Percentiles rank a stretch among this genome's conserved stretches.
These are phyloP conservation scores for Endoconidiophora polonica DNA, from an alignment of 2,329 filamentous ascomycete genomes.

Conservation along the genomic window DNA sequence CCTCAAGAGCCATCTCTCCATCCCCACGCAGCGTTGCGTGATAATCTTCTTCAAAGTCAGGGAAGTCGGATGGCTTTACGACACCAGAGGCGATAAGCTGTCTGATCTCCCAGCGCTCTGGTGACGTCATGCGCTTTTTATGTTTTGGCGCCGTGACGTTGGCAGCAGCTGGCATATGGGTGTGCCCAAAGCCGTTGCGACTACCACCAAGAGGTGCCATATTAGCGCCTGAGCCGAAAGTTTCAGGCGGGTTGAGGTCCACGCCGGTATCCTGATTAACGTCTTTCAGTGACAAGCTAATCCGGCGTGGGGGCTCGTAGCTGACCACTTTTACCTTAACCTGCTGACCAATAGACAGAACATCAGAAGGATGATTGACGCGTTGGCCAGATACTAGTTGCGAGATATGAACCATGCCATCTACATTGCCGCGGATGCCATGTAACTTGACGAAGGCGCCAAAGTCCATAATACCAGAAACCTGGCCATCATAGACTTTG, in stretches of 20 bases:
- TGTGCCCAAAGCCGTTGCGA: constrained; percentile 24
- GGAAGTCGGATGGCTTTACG: constrained; percentile 81
- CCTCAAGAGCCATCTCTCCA: constrained; percentile 77
- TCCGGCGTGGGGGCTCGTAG: constrained; percentile 54
- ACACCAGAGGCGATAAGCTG: constrained; percentile 93
- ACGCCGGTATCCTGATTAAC: constrained; percentile 79
- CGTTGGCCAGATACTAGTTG: constrained; percentile 70
- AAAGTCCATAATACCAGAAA: constrained; percentile 89
- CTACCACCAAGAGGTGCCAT: constrained; percentile 60
- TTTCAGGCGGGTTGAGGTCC: constrained; percentile 62
- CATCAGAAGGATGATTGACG: constrained; percentile 80
- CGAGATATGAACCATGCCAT: constrained; percentile 87
- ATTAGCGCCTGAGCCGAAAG: constrained; percentile 80
- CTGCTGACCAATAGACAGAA: constrained; percentile 61
- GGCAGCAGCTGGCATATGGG: constrained; percentile 17
- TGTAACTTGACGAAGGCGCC: constrained; percentile 88
- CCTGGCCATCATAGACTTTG: constrained; percentile 80
- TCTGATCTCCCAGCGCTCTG: constrained; percentile 92
- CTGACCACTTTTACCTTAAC: constrained; percentile 90
- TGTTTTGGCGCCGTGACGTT: constrained; percentile 33
- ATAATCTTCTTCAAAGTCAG: constrained; percentile 87
- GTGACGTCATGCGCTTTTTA: constrained; percentile 89
- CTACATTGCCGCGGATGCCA: constrained; percentile 72
- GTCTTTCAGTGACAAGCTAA: constrained; percentile 93
- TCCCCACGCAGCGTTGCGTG: constrained; percentile 75